Conservation (phyloP, 2,329 filamentous ascomycete species). For the Xylaria sp. region DNA sequence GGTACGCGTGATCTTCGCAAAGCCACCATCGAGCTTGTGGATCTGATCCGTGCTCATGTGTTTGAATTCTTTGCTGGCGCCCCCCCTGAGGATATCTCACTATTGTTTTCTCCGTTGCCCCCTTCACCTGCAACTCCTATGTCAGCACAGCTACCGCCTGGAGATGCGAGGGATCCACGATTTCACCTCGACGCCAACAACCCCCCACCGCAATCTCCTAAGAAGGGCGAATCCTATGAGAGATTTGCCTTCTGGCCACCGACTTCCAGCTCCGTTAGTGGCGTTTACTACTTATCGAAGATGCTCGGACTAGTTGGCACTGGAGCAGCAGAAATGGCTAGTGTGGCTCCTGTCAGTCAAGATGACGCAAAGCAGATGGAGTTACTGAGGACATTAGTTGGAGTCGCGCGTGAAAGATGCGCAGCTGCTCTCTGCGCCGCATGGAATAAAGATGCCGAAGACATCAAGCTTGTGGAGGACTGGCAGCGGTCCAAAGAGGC, state of each 20-base stretch:
- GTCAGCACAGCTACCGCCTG: constrained; percentile 49
- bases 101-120: constrained; percentile 76
- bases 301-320: constrained; percentile 79
- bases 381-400: constrained; percentile 68
- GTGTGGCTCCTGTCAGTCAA: constrained; percentile 59
- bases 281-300: constrained; percentile 82
- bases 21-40: constrained; percentile 75
- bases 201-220: constrained; percentile 70
- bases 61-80: constrained; percentile 79
- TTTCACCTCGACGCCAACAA: constrained; percentile 78
- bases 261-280: constrained; percentile 83
- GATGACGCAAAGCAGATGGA: constrained; percentile 58
- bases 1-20: constrained; percentile 68
- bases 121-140: constrained; percentile 63
- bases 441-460: constrained; percentile 91
- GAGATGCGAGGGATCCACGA: constrained; percentile 60
- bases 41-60: constrained; percentile 73
- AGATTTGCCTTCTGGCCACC: constrained; percentile 96
- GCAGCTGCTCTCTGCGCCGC: constrained; percentile 80
- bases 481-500: constrained; percentile 82
- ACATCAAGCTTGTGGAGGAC: constrained; percentile 86
- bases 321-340: constrained; percentile 79
- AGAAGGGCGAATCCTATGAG: constrained; percentile 80
- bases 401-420: constrained; percentile 74
- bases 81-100: constrained; percentile 84